Evolutionary conservation across 345 rosid genomes (phyloP), one percentile per base, ranked within the genome.

Genomic region (Pelargonium nanum): DNA sequence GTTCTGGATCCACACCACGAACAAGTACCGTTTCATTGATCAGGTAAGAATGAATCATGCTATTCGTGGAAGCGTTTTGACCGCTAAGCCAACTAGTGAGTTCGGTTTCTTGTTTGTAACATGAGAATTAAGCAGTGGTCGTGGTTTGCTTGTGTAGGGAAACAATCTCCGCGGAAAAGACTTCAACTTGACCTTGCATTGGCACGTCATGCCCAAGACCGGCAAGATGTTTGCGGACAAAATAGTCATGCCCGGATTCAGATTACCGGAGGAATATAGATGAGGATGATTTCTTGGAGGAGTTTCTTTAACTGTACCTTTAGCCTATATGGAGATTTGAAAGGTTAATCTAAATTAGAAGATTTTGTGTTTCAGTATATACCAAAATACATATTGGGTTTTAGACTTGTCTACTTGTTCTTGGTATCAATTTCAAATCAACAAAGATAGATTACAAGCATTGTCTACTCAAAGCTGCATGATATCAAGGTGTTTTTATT

Each of bases 161-260:
- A 82, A 80, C 57, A 86, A 80, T 66, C 96, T 91, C 48, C 86
- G 88, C 0, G 94, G 94, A 6, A 91, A 84, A 70, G 83, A 80
- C 5, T 91, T 86, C 86, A 91, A 91, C 74, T 68, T 91, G 75
- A 88, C 97, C 2, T 72, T 91, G 75, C 97, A 83, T 59, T 91
- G 97, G 96, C 96, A 91, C 62, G 91, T 91, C 26, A 91, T 91
- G 97, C 96, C 97, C 22, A 91, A 88, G 78, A 84, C 96, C 0
- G 96, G 97, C 60, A 88, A 88, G 81, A 91, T 91, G 93, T 79
- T 86, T 66, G 85, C 86, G 1, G 77, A 84, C 73, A 85, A 90
- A 69, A 61, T 87, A 51, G 86, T 85, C 66, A 70, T 83, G 82
- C 34, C 96, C 34, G 97, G 96, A 34, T 87, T 79, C 78, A 80